Base-by-base conservation (phyloP, 768 basidiomycete genomes). In the Suillus decipiens region DNA sequence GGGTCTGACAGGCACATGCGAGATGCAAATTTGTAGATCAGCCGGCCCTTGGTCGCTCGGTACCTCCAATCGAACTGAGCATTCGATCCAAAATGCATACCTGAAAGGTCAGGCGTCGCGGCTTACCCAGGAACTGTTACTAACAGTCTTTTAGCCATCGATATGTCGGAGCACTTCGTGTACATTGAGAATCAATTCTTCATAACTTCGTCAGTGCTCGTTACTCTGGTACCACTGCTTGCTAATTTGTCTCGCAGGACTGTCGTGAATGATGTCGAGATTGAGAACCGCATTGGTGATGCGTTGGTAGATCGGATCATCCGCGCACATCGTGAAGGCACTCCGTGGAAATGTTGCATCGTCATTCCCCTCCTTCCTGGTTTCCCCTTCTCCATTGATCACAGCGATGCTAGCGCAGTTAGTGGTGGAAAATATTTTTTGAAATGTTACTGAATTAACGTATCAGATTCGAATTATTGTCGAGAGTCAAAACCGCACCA, bases 181-280 rank as follows among this genome's bases (percentile, higher is more conserved):
- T 99, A 99, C 78, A 97, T 99, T 66, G 96, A 98, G 73, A 95
- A 95, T 68, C 93, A 95, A 72, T 95, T 94, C 71, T 94, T 95
- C 75, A 92, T 95, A 66, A 89, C 91, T 1, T 93, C 91, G 92
- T 93, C 74, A 72, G 90, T 65, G 57, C 6, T 28, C 12, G 48
- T 45, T n/a, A 19, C 45, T 31, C 7, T 41, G 45, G 14, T 48
- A 5, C 14, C 17, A 19, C 39, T 58, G 51, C 58, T 56, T 36
- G 60, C 31, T 37, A 33, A 39, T 28, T 64, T 24, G 58, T 47
- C 51, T 63, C 55, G 41, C 67, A 93, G 92, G 39, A 98, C 96
- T 2, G 79, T 86, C 2, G 86, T 96, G 14, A 92, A 90, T 66
- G 95, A 95, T 64, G 84, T 93, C 59, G 84, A 85, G 71, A 82